A percentile compares a stretch with the other conserved stretches of the same genome.
phyloP scores from a whole-genome alignment of 495 filamentous ascomycete genomes.

The Polyplosphaeria fusca region DNA sequence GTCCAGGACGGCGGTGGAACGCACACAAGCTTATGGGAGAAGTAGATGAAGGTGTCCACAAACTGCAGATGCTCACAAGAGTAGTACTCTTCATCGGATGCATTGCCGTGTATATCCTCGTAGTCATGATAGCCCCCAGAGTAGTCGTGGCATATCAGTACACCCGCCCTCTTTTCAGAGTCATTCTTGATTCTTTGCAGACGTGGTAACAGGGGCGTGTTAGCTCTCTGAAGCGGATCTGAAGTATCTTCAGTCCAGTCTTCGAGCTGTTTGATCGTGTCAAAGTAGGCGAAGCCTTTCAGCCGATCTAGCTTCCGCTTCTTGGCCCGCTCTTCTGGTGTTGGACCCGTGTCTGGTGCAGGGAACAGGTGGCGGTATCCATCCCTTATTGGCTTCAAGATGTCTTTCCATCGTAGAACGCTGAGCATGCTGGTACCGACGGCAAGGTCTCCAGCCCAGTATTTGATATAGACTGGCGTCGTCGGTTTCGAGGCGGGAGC shows the following conservation, averaged over 20 bases:
- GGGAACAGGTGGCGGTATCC: constrained; percentile 31
- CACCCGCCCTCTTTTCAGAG: constrained; percentile 18
- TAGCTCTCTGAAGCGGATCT: constrained; percentile 43
- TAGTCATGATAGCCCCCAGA: constrained; percentile 47
- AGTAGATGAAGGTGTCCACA: constrained; percentile 46
- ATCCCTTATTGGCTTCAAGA: constrained; percentile 36
- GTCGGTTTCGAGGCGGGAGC: no score
- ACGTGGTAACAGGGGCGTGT: constrained; percentile 42
- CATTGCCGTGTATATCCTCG: constrained; percentile 36
- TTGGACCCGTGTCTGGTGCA: constrained; percentile 26
- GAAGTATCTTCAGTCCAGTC: constrained; percentile 38
- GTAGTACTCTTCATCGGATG: constrained; percentile 34
- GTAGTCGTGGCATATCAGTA: constrained; percentile 47
- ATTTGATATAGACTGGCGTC: no score
- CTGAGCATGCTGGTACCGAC: constrained; percentile 3
- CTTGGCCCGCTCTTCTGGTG: constrained; percentile 26
- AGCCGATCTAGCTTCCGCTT: constrained; percentile 30
- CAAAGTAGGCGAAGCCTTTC: constrained; percentile 41
- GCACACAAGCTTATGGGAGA: constrained; percentile 46
- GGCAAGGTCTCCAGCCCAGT: no score
- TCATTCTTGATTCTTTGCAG: not conserved
- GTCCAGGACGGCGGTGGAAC: constrained; percentile 48
- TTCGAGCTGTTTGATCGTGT: constrained; percentile 41
- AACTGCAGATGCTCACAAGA: constrained; percentile 45
- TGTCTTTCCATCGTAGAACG: constrained; percentile 31